These are phyloP conservation scores for Ophiostoma piceae DNA, from an alignment of 2,329 filamentous ascomycete species.

Conservation along the genomic window DNA sequence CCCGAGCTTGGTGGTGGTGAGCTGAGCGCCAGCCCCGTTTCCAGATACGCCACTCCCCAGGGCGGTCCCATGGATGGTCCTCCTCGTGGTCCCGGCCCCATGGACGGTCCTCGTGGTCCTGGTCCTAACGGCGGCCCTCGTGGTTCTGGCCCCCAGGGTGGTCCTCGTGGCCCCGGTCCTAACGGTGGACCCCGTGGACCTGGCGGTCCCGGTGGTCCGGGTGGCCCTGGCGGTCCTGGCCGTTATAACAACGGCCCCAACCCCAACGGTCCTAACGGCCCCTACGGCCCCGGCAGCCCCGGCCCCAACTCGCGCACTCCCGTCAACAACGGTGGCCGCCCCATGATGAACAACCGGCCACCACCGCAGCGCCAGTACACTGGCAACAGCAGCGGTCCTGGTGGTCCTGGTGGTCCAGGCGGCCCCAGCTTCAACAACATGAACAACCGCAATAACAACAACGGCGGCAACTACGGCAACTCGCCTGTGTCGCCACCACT, in stretches of 20 bases:
- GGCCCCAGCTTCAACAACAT: slow-evolving; percentile 18
- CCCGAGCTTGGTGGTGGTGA: slow-evolving; percentile 7
- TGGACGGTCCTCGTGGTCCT: background rate
- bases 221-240: background rate
- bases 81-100: background rate
- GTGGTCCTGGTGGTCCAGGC: background rate
- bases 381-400: slow-evolving; percentile 13
- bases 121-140: background rate
- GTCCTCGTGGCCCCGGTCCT: background rate
- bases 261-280: background rate
- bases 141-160: background rate
- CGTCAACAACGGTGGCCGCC: background rate
- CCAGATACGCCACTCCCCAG: background rate
- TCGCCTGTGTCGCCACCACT: slow-evolving; percentile 24
- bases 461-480: slow-evolving; percentile 17
- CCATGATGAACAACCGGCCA: slow-evolving; percentile 19
- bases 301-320: slow-evolving; percentile 6
- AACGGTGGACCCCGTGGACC: background rate
- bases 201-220: background rate
- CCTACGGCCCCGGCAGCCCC: background rate
- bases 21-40: background rate
- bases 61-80: background rate
- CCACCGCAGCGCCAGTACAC: slow-evolving; percentile 37
- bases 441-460: slow-evolving; percentile 18
- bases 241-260: background rate